Evolutionary conservation across 441 rosid genomes (phyloP).

Genomic region (Populus tomentosa): DNA sequence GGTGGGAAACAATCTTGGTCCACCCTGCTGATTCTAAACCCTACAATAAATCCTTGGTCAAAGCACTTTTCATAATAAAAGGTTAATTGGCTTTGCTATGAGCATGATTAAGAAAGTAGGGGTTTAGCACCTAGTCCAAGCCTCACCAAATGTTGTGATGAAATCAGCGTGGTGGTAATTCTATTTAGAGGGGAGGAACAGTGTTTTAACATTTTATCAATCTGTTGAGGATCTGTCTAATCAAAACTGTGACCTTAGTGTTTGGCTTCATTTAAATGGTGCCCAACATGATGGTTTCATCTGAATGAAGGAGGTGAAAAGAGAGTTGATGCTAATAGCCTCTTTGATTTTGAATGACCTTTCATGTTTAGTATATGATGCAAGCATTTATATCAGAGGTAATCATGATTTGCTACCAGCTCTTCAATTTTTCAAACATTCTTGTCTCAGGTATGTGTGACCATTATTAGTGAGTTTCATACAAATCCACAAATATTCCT

Average conservation of each 20-base stretch:
- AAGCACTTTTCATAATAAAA: constrained; percentile 18
- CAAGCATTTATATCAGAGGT: not conserved
- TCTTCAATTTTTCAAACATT: not conserved
- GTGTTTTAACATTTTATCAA: not conserved
- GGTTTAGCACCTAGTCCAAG: constrained; percentile 16
- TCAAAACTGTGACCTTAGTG: not conserved
- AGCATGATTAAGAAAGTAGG: constrained; percentile 9
- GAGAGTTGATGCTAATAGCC: not conserved
- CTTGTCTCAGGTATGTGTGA: not conserved
- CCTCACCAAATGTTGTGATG: constrained; percentile 17
- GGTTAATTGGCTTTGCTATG: constrained; percentile 18
- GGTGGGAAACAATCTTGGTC: constrained; percentile 59
- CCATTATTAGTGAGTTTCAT: not conserved
- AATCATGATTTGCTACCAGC: not conserved
- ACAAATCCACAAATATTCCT: not conserved
- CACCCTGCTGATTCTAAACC: constrained; percentile 43
- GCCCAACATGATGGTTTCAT: not conserved
- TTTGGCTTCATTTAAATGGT: not conserved
- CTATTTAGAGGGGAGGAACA: not conserved
- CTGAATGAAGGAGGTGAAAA: not conserved
- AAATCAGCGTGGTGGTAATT: constrained; percentile 8
- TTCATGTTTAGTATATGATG: not conserved
- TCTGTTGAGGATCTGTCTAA: not conserved
- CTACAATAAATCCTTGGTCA: constrained; percentile 33
- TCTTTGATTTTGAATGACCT: not conserved